Evolutionary conservation across 164 flowering plant species (phyloP), one percentile per base, ranked within the genome.

Genomic region (Vitis rupestris): DNA sequence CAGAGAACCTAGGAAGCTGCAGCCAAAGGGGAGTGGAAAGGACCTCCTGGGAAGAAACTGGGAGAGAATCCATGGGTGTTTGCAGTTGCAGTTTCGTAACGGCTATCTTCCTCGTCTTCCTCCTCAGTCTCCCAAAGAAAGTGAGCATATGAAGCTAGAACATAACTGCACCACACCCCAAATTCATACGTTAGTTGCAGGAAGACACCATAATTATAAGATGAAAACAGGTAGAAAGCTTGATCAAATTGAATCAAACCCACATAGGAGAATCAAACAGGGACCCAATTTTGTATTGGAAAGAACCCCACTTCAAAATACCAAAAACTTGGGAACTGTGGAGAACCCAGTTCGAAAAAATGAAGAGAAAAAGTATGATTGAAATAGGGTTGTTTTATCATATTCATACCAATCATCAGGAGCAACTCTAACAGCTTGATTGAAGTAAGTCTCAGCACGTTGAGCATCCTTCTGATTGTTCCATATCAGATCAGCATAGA

Each of bases 121-220:
- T 69, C 82, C 59, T 78, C 82, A 10, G 81, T 82, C 66, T 82
- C 86, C 88, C 88, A 84, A 2, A 84, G 78, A 57, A 84, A 84
- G 12, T 61, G 74, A 50, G 88, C 88, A 70, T 81, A 81, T 29
- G 86, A 80, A 64, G 83, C 83, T 27, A 74, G 66, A 29, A 82
- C 82, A 68, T 69, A 81, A 49, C 82, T 83, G 82, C 73, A 53
- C 11, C 50, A 1, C 59, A 50, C 44, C 44, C 44, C 44, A 31
- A 6, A 31, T 31, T 31, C 44, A 31, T 31, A 31, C 7, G 7
- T 31, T 6, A 31, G 44, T 31, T 31, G 44, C 44, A 37, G 44
- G 44, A 37, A 37, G 44, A 37, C 44, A 37, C 44, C 44, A 37
- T 37, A 6, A 37, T 37, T 0, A 37, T 37, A 3, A 37, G 44